These are phyloP conservation scores for Boletus hoseneyae DNA, from an alignment of 1,284 basidiomycete species.

Conservation along the genomic window DNA sequence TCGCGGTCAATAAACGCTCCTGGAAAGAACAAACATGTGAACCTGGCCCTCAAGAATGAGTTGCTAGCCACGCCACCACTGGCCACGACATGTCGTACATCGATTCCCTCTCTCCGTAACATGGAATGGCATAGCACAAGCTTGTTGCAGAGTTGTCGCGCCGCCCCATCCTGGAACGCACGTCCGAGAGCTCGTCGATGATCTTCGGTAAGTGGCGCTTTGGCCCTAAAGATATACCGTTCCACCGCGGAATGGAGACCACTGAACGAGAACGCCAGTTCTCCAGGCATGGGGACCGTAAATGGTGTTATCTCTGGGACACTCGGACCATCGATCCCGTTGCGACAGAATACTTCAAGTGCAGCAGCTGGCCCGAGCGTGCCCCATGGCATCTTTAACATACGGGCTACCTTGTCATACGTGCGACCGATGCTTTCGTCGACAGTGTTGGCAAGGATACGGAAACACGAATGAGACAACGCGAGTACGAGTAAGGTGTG, in stretches of 20 bases:
- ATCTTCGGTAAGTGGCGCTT: constrained; percentile 32
- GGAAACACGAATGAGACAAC: constrained; percentile 53
- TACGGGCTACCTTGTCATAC: constrained; percentile 77
- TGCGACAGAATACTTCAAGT: constrained; percentile 65
- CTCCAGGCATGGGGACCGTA: constrained; percentile 51
- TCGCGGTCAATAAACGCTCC: neutral
- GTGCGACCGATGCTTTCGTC: constrained; percentile 79
- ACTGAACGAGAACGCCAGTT: constrained; percentile 73
- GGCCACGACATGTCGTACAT: constrained; percentile 63
- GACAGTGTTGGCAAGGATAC: constrained; percentile 69
- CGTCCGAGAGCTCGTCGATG: constrained; percentile 51
- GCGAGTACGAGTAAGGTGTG: constrained; percentile 87
- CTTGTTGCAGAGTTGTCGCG: constrained; percentile 75
- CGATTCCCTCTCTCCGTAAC: constrained; percentile 40
- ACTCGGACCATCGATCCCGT: constrained; percentile 26
- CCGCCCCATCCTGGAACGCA: constrained; percentile 70
- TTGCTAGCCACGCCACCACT: constrained; percentile 94
- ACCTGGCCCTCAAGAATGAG: constrained; percentile 62
- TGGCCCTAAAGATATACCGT: constrained; percentile 38
- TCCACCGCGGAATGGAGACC: constrained; percentile 69
- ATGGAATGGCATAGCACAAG: constrained; percentile 56
- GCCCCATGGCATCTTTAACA: constrained; percentile 65
- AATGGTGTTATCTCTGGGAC: constrained; percentile 40
- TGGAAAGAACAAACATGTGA: constrained; percentile 12
- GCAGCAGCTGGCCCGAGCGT: constrained; percentile 68